Conservation (phyloP, 225 moss, liverwort and hornwort genomes). For the Antitrichia curtipendula region DNA sequence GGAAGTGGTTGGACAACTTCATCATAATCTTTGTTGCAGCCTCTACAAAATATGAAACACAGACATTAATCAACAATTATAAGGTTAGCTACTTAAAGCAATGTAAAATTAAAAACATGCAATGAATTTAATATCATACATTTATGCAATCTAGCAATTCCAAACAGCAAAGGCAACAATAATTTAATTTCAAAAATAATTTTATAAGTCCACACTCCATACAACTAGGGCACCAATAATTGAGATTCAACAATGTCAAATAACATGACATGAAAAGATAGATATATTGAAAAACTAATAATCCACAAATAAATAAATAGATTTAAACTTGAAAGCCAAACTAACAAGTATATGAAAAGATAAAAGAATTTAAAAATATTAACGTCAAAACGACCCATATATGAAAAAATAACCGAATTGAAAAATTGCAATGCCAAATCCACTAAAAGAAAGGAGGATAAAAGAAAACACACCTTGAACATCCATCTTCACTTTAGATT, state of each 20-base stretch:
- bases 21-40: not conserved
- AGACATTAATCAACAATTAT: not conserved
- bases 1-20: not conserved
- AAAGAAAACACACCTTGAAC: not conserved
- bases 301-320: not conserved
- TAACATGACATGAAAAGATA: not conserved
- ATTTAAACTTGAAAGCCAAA: too few species aligned
- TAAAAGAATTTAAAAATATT: too few species aligned
- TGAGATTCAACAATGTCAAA: not conserved
- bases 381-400: too few species aligned
- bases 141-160: too few species aligned
- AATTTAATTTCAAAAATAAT: not conserved
- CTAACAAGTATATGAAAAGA: too few species aligned
- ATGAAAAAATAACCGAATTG: too few species aligned
- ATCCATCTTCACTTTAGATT: not conserved
- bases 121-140: not conserved
- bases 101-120: not conserved
- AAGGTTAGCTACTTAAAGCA: not conserved
- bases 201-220: not conserved
- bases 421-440: too few species aligned
- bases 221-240: too few species aligned
- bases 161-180: not conserved
- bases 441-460: not conserved
- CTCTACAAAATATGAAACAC: not conserved
- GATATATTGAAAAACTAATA: not conserved